Evolutionary conservation across 148 eudicot species (phyloP).

Genomic region (Fagopyrum tataricum): DNA sequence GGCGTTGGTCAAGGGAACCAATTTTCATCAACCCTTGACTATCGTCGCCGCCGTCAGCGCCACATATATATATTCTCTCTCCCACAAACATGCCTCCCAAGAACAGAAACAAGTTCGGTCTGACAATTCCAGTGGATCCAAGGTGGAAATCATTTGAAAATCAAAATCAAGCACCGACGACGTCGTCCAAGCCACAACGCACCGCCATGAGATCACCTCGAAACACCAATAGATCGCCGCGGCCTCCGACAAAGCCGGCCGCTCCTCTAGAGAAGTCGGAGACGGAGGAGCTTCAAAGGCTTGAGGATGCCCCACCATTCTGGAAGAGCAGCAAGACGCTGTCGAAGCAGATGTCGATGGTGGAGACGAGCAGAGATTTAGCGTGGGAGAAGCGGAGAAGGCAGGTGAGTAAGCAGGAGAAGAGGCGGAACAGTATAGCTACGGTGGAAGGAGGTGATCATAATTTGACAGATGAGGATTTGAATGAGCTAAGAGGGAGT

Average conservation of each 20-base stretch:
- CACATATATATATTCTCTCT: too few species aligned
- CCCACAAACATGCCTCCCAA: background rate
- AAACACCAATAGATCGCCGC: background rate
- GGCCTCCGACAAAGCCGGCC: background rate
- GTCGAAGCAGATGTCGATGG: conserved; percentile 47
- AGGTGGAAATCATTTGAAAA: background rate
- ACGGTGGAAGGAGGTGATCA: background rate
- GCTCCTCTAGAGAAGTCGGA: conserved; percentile 17
- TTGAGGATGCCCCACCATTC: conserved; percentile 32
- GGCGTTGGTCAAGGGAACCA: background rate
- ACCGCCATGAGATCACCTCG: background rate
- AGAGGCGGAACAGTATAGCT: conserved; percentile 8
- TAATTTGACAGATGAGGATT: conserved; percentile 40
- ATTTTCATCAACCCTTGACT: background rate
- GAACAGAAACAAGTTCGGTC: conserved; percentile 4
- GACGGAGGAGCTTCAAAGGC: conserved; percentile 29
- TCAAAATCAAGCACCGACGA: too few species aligned
- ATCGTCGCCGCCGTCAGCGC: background rate
- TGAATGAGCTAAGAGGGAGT: conserved; percentile 43
- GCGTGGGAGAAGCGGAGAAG: conserved; percentile 55
- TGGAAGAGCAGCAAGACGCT: conserved; percentile 26
- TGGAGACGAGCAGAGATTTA: conserved; percentile 33
- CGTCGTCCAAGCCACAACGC: background rate
- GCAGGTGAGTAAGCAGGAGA: conserved; percentile 28
- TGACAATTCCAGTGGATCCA: background rate